These are phyloP conservation scores for Phytopythium litorale DNA, from an alignment of 352 stramenopile species.

Conservation along the genomic window DNA sequence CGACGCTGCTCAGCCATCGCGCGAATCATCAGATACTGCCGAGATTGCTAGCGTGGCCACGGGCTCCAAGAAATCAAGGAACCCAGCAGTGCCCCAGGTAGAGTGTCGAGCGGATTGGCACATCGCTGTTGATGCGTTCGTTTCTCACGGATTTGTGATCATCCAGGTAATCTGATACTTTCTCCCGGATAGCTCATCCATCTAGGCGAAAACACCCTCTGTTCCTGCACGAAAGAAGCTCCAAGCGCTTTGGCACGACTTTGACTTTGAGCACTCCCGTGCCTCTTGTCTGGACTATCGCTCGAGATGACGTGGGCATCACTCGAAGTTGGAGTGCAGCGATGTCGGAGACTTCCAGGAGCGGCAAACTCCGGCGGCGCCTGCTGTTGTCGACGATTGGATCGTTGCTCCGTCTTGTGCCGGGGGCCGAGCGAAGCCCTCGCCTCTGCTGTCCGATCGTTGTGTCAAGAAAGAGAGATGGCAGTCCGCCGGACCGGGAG, in stretches of 20 bases:
- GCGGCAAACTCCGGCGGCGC: not conserved
- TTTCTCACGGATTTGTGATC: not conserved
- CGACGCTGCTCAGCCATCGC: conserved; percentile 25
- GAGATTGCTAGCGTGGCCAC: not conserved
- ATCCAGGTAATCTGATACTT: not conserved
- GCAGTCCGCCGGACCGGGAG: conserved; percentile 16
- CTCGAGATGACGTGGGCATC: not conserved
- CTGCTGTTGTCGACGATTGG: not conserved
- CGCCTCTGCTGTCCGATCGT: not conserved
- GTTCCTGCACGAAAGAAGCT: conserved; percentile 1
- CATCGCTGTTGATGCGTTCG: not conserved
- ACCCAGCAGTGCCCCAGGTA: not conserved
- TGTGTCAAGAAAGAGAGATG: not conserved
- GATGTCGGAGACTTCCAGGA: not conserved
- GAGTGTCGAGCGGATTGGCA: not conserved
- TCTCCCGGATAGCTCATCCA: not conserved
- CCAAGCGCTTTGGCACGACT: not conserved
- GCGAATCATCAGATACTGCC: not conserved
- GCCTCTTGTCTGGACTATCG: not conserved
- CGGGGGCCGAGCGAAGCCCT: not conserved
- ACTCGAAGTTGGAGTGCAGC: not conserved
- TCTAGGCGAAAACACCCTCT: conserved; percentile 1
- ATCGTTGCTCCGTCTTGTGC: not conserved
- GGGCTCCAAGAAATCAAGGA: not conserved
- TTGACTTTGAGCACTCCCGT: not conserved